A percentile compares a stretch with the other conserved stretches of the same genome.
Evolutionary conservation across 208 protist genomes (phyloP).

Genomic region (Leptomonas seymouri): DNA sequence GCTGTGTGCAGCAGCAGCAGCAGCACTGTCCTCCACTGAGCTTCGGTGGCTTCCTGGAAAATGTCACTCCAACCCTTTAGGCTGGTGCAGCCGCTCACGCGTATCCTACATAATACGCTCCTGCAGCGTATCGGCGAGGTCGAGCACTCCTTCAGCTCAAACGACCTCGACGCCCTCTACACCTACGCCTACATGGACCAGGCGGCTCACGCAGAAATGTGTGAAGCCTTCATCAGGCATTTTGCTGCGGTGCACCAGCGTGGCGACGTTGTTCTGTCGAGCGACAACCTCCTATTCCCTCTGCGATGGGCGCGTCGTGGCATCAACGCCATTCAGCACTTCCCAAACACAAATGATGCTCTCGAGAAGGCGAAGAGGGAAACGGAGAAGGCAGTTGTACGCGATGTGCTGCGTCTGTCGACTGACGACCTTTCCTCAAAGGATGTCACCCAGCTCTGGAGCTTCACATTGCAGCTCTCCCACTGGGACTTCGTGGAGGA

Average conservation of each 20-base stretch:
- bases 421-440: conserved; percentile 17
- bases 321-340: conserved; percentile 49
- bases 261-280: conserved; percentile 9
- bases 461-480: conserved; percentile 32
- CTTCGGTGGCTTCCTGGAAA: neutral
- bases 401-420: conserved; percentile 34
- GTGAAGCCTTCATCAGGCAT: conserved; percentile 17
- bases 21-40: too few species aligned
- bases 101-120: conserved; percentile 46
- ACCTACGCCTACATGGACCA: conserved; percentile 56
- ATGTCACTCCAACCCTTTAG: conserved; percentile 70
- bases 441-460: conserved; percentile 47
- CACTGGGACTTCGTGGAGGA: conserved; percentile 41
- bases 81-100: conserved; percentile 48
- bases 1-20: too few species aligned
- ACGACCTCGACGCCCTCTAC: conserved; percentile 42
- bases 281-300: conserved; percentile 12
- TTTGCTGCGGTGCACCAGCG: conserved; percentile 4
- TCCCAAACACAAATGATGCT: conserved; percentile 26
- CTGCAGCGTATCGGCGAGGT: conserved; percentile 18
- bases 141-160: conserved; percentile 2
- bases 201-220: conserved; percentile 53
- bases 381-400: conserved; percentile 24
- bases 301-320: conserved; percentile 26
- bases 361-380: conserved; percentile 3